Base-by-base conservation (phyloP, 2,329 filamentous ascomycete species). In the Talaromyces sp. region DNA sequence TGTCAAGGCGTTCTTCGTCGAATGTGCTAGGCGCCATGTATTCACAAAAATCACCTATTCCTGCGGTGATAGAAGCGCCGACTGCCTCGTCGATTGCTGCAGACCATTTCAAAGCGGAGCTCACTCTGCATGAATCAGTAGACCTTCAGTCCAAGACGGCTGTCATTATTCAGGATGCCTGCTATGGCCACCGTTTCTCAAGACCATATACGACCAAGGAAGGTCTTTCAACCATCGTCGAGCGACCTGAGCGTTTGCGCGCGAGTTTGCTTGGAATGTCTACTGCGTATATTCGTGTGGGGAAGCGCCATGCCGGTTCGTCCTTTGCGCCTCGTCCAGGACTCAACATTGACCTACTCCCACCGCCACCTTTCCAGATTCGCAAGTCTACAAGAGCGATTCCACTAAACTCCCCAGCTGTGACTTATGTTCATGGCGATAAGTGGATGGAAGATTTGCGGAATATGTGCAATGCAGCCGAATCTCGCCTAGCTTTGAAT, bases 371-470 rank as follows among this genome's bases (percentile, higher is more conserved):
- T 0, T 98, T 98, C 75, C 87, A 87, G 67, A 96, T 99, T 70
- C 86, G 87, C 66, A 96, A 93, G 78, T 95, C 93, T 0, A 83
- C 84, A 8, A 85, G 95, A 10, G 84, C 82, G 7, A 77, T 97
- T 62, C 80, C 90, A 6, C 82, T 99, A 37, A 85, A 84, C 19
- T 92, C 92, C 2, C 84, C 87, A 2, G 88, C 88, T 0, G 93
- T 98, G 7, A 94, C 92, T 7, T 92, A 94, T 74, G 93, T 99
- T 0, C 95, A 99, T 78, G 94, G 94, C 0, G 84, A 82, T 2
- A 90, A 90, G 68, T 97, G 94, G 94, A 97, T 98, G 93, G 87
- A 91, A 61, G 94, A 98, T 74, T 80, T 99, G 58, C 90, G 88
- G 76, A 81, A 84, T 8, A 92, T 98, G 90, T 98, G 95, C 74